These are phyloP conservation scores for Chlamydomonas reinhardtii DNA, from an alignment of 163 green algal genomes.

Conservation along the genomic window DNA sequence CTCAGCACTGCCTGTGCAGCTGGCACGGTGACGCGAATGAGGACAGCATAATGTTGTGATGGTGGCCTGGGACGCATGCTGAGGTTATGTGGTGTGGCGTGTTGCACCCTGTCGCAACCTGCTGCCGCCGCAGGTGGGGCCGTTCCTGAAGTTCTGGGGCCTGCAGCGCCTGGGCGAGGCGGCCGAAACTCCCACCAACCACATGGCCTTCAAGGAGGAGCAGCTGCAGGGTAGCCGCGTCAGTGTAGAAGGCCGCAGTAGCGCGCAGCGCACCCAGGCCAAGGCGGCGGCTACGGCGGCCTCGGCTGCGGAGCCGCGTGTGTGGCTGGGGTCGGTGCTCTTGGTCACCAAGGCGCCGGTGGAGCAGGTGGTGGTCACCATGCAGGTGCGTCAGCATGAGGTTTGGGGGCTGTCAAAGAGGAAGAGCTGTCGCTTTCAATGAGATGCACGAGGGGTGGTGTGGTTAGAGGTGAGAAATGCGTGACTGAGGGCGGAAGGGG, in stretches of 20 bases:
- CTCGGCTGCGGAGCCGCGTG: neutral
- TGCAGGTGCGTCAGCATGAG: neutral
- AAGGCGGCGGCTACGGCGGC: neutral
- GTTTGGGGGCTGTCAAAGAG: no score
- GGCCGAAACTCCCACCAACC: neutral
- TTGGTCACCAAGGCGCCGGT: slow-evolving; percentile 17
- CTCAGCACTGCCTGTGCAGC: no score
- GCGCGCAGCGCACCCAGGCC: no score
- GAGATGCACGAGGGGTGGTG: no score
- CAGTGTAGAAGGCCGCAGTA: neutral
- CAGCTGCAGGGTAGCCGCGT: neutral
- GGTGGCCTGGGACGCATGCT: no score
- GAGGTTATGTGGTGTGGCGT: no score
- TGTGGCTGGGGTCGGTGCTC: slow-evolving; percentile 47
- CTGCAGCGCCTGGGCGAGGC: neutral
- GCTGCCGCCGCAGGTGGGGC: slow-evolving; percentile 29
- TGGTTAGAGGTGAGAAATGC: no score
- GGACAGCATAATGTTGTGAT: no score
- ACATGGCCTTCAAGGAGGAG: neutral
- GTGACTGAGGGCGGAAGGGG: no score
- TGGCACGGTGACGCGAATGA: no score
- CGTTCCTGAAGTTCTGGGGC: slow-evolving; percentile 40
- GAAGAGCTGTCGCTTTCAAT: no score
- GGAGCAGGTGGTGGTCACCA: neutral
- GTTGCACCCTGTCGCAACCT: no score